These are phyloP conservation scores for Podila clonocystis DNA, from an alignment of 192 early-diverging fungal species.

Conservation along the genomic window DNA sequence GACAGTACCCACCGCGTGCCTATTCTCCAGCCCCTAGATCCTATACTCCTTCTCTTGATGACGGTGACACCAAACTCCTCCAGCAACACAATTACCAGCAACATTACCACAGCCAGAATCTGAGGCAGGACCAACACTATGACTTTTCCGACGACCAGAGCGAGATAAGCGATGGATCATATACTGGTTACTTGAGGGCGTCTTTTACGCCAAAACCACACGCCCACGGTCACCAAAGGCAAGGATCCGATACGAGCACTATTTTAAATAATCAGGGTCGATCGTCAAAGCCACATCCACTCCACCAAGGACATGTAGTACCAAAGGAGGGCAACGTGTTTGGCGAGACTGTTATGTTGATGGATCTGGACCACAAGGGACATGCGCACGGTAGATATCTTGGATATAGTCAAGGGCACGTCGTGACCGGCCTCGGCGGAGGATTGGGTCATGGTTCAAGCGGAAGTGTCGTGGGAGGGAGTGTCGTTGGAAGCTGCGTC, in stretches of 20 bases:
- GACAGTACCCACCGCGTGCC: background rate
- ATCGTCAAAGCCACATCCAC: background rate
- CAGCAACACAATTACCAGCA: background rate
- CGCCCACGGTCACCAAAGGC: background rate
- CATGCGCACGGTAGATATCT: background rate
- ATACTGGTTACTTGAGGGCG: background rate
- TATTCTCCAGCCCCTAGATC: background rate
- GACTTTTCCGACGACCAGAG: background rate
- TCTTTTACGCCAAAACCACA: background rate
- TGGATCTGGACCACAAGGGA: background rate
- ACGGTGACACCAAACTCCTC: background rate
- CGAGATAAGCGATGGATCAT: background rate
- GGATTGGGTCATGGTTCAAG: no score
- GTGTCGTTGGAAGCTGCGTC: background rate
- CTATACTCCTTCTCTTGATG: background rate
- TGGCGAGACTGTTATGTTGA: conserved; percentile 3
- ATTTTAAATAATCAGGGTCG: background rate
- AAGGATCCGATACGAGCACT: background rate
- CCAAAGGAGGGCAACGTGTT: background rate
- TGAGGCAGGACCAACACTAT: background rate
- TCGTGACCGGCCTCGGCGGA: background rate
- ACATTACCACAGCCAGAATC: background rate
- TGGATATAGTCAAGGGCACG: background rate
- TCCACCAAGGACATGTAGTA: background rate
- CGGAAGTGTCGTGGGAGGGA: background rate